Base-by-base conservation (phyloP, 352 stramenopile genomes). In the Pythium phragmitis region DNA sequence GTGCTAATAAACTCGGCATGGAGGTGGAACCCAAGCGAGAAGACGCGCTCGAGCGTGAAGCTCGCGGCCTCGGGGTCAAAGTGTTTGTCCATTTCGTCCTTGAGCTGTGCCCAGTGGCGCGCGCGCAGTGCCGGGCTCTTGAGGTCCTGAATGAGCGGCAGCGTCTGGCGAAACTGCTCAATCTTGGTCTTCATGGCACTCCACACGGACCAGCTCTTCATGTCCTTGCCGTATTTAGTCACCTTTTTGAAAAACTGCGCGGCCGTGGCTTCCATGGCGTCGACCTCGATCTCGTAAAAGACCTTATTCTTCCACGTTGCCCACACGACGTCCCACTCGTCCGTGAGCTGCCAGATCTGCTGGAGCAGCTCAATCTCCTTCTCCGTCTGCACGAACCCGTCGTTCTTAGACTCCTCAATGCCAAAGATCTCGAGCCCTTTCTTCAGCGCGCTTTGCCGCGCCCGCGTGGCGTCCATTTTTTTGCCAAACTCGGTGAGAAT, bases 381-480 rank as follows among this genome's bases (percentile, higher is more conserved):
- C 67, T 97, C 89, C 0, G 89, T 91, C 42, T 96, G 88, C 30
- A 69, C 46, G 63, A 95, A 95, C 0, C 80, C 85, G 33, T 96
- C 88, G 60, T 96, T 94, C 51, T 88, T 91, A 2, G 82, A 88
- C 57, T 93, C 82, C 16, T 95, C 85, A 26, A 97, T 97, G 8
- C 80, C 79, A 67, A 98, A 98, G 62, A 98, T 97, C 67, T 97
- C 89, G 9, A 98, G 78, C 0, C 93, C 93, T 70, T 96, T 92
- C 62, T 95, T 92, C 43, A 98, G 63, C 3, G 76, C 68, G 8
- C 72, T 80, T 62, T 98, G 87, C 0, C 81, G 70, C 21, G 63
- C 74, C 19, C 84, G 74, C 43, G 88, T 92, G 2, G 69, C 63
- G 34, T 92, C 85, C 76, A 97, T 94, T 50, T 97, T 96, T 53